Conservation (phyloP, 2,329 filamentous ascomycete species). For the Amphichorda felina region DNA sequence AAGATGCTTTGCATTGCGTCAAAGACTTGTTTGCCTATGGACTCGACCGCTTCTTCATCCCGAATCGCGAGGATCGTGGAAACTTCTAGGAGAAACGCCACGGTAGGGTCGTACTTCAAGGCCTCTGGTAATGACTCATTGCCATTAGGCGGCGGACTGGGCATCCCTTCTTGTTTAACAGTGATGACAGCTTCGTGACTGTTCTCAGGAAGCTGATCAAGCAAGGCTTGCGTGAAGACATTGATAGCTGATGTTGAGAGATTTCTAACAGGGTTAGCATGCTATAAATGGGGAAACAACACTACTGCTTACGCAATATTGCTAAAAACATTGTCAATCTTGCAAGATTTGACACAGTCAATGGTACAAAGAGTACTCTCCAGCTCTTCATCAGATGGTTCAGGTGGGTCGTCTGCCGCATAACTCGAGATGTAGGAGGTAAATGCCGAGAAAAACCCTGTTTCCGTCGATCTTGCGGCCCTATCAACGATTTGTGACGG, state of each 20-base stretch:
- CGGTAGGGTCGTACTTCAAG: slow-evolving; percentile 68
- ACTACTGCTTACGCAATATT: slow-evolving; percentile 59
- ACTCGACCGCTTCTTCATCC: slow-evolving; percentile 59
- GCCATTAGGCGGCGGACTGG: slow-evolving; percentile 47
- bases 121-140: slow-evolving; percentile 17
- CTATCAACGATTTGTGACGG: slow-evolving; percentile 90
- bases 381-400: slow-evolving; percentile 92
- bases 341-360: slow-evolving; percentile 86
- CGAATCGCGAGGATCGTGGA: slow-evolving; percentile 72
- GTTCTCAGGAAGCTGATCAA: slow-evolving; percentile 81
- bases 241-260: slow-evolving; percentile 20
- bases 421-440: slow-evolving; percentile 98
- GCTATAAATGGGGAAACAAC: not conserved
- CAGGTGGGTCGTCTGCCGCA: slow-evolving; percentile 91
- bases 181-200: slow-evolving; percentile 66
- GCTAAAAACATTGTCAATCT: slow-evolving; percentile 67
- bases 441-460: slow-evolving; percentile 84
- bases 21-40: slow-evolving; percentile 68
- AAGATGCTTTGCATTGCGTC: slow-evolving; percentile 72
- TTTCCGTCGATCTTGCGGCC: slow-evolving; percentile 64
- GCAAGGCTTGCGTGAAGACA: slow-evolving; percentile 51
- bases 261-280: slow-evolving; percentile 14
- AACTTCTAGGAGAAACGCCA: slow-evolving; percentile 86
- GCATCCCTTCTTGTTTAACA: slow-evolving; percentile 75
- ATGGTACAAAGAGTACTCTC: slow-evolving; percentile 92